These are phyloP conservation scores for Colletotrichum sublineola DNA, from an alignment of 2,329 filamentous ascomycete genomes.

Conservation along the genomic window DNA sequence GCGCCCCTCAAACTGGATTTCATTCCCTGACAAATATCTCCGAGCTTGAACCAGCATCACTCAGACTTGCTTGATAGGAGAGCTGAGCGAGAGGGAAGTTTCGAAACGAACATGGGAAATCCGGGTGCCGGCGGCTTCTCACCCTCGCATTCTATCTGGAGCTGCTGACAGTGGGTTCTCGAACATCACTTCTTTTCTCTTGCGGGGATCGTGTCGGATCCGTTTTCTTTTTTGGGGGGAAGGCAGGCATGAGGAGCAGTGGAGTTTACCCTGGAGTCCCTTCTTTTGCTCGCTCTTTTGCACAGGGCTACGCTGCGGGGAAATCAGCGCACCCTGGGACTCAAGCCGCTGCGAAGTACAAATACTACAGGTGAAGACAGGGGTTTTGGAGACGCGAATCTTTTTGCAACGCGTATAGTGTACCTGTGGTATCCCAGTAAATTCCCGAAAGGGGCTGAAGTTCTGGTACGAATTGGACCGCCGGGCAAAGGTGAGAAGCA, in stretches of 20 bases:
- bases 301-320: conserved; percentile 36
- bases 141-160: conserved; percentile 2
- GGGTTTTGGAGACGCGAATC: conserved; percentile 30
- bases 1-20: background rate
- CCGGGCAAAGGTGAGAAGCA: conserved; percentile 20
- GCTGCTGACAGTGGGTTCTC: conserved; percentile 28
- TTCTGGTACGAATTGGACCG: conserved; percentile 11
- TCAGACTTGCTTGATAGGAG: background rate
- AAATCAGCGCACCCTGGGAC: conserved; percentile 24
- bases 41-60: too few relatives aligned
- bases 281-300: conserved; percentile 26
- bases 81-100: background rate
- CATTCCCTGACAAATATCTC: background rate
- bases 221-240: conserved; percentile 20
- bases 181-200: conserved; percentile 28
- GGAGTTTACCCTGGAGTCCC: conserved; percentile 39
- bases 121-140: conserved; percentile 7
- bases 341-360: background rate
- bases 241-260: conserved; percentile 21
- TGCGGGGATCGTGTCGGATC: conserved; percentile 26
- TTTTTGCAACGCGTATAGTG: conserved; percentile 24
- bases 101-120: conserved; percentile 25
- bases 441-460: conserved; percentile 16
- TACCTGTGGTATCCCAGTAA: conserved; percentile 21
- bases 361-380: conserved; percentile 21